A percentile compares a stretch with the other conserved stretches of the same genome.
phyloP scores from a whole-genome alignment of 2,329 filamentous ascomycete species.

The Penicillium sp. region DNA sequence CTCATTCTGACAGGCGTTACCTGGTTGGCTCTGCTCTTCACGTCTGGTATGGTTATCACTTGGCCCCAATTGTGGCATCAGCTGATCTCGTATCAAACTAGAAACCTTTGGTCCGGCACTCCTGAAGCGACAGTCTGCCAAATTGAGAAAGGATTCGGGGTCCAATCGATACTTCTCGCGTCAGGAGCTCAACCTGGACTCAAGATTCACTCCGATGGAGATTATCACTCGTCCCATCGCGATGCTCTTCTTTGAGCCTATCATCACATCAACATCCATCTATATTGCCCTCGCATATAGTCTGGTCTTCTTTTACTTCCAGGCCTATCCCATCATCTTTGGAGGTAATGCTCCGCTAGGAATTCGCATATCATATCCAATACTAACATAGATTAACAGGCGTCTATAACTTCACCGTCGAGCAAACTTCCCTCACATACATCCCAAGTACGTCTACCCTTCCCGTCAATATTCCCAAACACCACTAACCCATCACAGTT shows the following conservation, averaged over 20 bases:
- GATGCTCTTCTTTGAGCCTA: conserved; percentile 70
- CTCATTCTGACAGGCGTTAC: conserved; percentile 62
- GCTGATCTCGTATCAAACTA: conserved; percentile 5
- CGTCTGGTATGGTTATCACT: conserved; percentile 44
- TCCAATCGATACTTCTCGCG: conserved; percentile 53
- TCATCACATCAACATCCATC: conserved; percentile 66
- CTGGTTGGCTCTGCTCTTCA: conserved; percentile 57
- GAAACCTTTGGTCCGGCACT: conserved; percentile 63
- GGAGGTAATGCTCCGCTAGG: conserved; percentile 27
- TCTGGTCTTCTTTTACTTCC: conserved; percentile 71
- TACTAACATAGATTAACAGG: conserved; percentile 20
- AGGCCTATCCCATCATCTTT: conserved; percentile 72
- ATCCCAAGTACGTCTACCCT: conserved; percentile 52
- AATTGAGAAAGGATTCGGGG: conserved; percentile 56
- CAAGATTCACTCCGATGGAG: conserved; percentile 62
- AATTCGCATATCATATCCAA: not conserved
- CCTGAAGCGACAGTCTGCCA: conserved; percentile 55
- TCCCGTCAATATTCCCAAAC: fast-evolving
- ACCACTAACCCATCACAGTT: conserved; percentile 36
- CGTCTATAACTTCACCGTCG: conserved; percentile 62
- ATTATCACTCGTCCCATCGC: conserved; percentile 68
- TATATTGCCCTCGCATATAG: conserved; percentile 71
- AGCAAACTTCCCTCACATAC: conserved; percentile 65
- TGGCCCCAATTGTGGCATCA: not conserved
- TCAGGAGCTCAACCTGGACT: conserved; percentile 47